phyloP scores from a whole-genome alignment of 1,284 basidiomycete species.

The Naganishia cerealis region DNA sequence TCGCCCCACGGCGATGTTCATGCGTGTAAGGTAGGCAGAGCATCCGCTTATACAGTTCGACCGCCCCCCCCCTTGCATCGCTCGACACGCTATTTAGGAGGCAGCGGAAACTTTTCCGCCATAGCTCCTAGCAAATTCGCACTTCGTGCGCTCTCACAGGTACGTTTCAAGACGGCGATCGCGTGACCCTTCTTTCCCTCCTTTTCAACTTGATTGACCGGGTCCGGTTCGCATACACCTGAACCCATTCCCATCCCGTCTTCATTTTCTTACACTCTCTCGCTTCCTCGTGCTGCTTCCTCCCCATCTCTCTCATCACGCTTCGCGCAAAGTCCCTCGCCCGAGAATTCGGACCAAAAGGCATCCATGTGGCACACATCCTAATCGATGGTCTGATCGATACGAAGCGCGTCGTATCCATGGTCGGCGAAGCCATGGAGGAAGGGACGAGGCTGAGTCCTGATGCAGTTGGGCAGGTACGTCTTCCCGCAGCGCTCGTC shows the following conservation, averaged over 20 bases:
- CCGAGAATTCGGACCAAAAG: conserved; percentile 54
- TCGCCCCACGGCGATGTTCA: too few species aligned
- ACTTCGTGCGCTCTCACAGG: conserved; percentile 40
- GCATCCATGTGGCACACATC: conserved; percentile 54
- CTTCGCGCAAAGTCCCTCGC: conserved; percentile 45
- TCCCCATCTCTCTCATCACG: background rate
- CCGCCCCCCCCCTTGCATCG: too few species aligned
- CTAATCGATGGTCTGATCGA: conserved; percentile 54
- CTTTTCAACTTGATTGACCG: background rate
- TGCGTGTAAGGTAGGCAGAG: too few species aligned
- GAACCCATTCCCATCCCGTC: background rate
- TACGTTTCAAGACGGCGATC: background rate
- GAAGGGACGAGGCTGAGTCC: conserved; percentile 37
- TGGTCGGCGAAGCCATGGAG: conserved; percentile 39
- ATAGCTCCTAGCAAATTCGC: conserved; percentile 48
- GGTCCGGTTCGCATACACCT: background rate
- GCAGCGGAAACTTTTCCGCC: conserved; percentile 40
- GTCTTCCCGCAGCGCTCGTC: background rate
- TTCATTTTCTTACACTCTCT: background rate
- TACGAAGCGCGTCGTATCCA: conserved; percentile 38
- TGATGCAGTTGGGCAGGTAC: conserved; percentile 34
- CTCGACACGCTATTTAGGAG: conserved; percentile 5
- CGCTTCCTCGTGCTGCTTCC: background rate
- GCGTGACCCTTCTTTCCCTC: conserved; percentile 21
- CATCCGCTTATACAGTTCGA: too few species aligned